Evolutionary conservation across 345 rosid species (phyloP), one percentile per base, ranked within the genome.

Genomic region (Gossypium australe): DNA sequence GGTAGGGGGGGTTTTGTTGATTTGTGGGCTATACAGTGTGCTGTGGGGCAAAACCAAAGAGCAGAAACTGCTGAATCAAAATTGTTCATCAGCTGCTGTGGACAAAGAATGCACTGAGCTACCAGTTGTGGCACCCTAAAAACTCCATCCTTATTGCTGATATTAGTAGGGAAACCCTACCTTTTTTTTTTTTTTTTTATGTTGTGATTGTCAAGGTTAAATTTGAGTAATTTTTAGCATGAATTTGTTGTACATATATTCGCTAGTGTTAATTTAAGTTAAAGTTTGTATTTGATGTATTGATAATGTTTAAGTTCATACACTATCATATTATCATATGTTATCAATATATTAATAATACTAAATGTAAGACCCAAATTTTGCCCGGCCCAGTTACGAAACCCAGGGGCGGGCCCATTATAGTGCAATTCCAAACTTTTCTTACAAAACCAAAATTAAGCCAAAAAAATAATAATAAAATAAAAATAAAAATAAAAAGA

Each of bases 41-140:
- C 56, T 92, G 52, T 94, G 97, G 97, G 97, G 93, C 2, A 94
- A 94, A 83, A 85, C 77, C 80, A 91, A 69, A 83, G 97, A 94
- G 77, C 75, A 79, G 72, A 79, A 38, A 25, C 59, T 67, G 57
- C 59, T 72, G 16, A 74, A 66, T 22, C 70, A 70, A 74, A 74
- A 59, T 69, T 79, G 78, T 64, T 11, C 55, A 56, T 82, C 67
- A 9, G 65, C 49, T 12, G 79, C 79, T 80, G 82, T 11, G 66
- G 83, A 79, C 29, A 77, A 73, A 72, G 88, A 78, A 66, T 49
- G 79, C 73, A 41, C 79, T 27, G 89, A 89, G 70, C 63, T 84
- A 63, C 85, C 86, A 78, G 83, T 80, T 55, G 81, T 76, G 7
- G 29, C 80, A 66, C 74, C 73, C 0, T 79, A 61, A 27, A 49